phyloP scores from a whole-genome alignment of 805 yeast genomes.

The Soucietia sequanensis region DNA sequence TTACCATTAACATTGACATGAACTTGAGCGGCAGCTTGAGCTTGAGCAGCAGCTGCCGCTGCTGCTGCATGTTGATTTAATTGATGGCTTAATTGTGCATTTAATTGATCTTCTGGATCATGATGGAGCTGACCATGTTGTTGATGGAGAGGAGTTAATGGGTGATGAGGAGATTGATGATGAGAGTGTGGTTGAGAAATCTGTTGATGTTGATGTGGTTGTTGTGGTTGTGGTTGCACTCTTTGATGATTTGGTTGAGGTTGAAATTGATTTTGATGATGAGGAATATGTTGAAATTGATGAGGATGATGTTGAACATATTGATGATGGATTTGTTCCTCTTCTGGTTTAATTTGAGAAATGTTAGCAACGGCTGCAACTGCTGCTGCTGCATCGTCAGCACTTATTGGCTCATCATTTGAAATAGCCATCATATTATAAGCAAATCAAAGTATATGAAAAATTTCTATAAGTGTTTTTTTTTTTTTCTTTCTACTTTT shows the following conservation, averaged over 20 bases:
- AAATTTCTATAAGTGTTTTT: no score
- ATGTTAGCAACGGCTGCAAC: conserved; percentile 18
- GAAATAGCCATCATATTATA: conserved; percentile 2
- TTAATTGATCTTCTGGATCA: conserved; percentile 3
- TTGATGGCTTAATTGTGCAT: conserved; percentile 7
- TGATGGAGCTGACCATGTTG: not conserved
- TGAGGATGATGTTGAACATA: conserved; percentile 15
- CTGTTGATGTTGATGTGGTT: conserved; percentile 19
- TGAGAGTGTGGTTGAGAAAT: conserved; percentile 13
- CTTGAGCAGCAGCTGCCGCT: conserved; percentile 4
- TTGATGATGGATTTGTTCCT: conserved; percentile 17
- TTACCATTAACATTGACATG: conserved; percentile 10
- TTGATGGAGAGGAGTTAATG: conserved; percentile 11
- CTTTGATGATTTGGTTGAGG: conserved; percentile 5
- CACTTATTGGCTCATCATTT: conserved; percentile 1
- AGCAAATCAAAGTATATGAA: no score
- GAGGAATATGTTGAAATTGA: conserved; percentile 13
- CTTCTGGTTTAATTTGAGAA: conserved; percentile 2
- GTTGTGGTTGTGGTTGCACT: conserved; percentile 17
- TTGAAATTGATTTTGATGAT: not conserved
- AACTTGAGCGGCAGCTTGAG: conserved; percentile 13
- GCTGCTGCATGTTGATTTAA: conserved; percentile 17
- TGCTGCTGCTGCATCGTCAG: conserved; percentile 18
- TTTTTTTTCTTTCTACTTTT: no score
- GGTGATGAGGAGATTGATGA: conserved; percentile 14